Conservation (phyloP, 1,284 basidiomycete species). For the Moesziomyces sp. region DNA sequence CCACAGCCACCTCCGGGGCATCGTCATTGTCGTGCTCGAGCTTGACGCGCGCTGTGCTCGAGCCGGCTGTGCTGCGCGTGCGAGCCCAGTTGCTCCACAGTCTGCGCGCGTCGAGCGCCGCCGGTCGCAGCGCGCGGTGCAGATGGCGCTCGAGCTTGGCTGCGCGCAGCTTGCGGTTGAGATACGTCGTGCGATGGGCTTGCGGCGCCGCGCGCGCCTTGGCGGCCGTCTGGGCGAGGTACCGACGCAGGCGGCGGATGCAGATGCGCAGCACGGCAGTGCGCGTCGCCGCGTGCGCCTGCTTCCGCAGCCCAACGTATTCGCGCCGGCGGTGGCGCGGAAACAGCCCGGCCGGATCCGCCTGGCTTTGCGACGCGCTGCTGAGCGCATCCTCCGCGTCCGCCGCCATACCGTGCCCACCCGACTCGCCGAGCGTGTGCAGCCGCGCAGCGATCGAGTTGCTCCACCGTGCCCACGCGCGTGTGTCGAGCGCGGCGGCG, state of each 20-base stretch:
- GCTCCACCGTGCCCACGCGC: constrained; percentile 24
- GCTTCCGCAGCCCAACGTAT: constrained; percentile 23
- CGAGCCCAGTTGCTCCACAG: constrained; percentile 36
- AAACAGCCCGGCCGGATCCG: constrained; percentile 21
- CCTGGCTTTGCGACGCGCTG: constrained; percentile 1
- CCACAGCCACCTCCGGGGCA: neutral
- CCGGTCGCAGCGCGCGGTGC: constrained; percentile 3
- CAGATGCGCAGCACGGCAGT: constrained; percentile 10
- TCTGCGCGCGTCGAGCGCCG: constrained; percentile 16
- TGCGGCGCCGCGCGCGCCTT: neutral
- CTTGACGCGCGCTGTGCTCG: constrained; percentile 1
- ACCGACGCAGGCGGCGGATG: constrained; percentile 12
- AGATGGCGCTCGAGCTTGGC: constrained; percentile 15
- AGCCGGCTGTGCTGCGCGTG: neutral
- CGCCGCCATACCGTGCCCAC: neutral
- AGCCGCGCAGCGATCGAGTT: constrained; percentile 11
- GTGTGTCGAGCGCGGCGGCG: neutral
- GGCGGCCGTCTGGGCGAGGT: constrained; percentile 5
- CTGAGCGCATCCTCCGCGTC: neutral
- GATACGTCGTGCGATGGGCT: neutral
- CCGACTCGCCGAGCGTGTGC: neutral
- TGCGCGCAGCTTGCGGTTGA: constrained; percentile 13
- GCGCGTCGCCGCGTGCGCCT: constrained; percentile 8
- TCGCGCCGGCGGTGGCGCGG: constrained; percentile 15
- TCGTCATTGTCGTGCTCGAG: constrained; percentile 13